A percentile compares a stretch with the other conserved stretches of the same genome.
Evolutionary conservation across 257 asterid species (phyloP).

Genomic region (Perilla frutescens): DNA sequence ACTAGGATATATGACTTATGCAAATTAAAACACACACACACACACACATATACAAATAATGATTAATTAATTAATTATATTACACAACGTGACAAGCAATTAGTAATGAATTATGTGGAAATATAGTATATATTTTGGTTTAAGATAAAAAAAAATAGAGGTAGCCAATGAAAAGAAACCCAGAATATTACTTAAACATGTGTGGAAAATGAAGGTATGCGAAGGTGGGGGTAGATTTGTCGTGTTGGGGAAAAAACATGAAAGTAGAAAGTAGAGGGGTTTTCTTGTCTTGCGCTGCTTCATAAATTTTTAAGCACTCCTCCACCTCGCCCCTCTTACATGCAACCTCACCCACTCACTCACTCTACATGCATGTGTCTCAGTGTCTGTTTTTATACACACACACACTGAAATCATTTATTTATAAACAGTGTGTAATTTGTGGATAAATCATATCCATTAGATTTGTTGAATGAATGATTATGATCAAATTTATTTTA

Average conservation of each 20-base stretch:
- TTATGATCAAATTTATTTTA: no score
- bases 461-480: no score
- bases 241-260: slow-evolving; percentile 22
- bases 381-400: no score
- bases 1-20: not conserved
- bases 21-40: not conserved
- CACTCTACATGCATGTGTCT: not conserved
- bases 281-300: slow-evolving; percentile 25
- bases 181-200: not conserved
- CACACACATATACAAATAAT: not conserved
- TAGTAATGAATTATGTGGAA: not conserved
- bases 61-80: not conserved
- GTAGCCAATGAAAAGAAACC: not conserved
- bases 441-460: no score
- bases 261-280: not conserved
- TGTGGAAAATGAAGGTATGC: not conserved
- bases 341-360: not conserved
- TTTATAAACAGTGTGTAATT: no score
- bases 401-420: no score
- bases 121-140: not conserved
- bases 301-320: not conserved
- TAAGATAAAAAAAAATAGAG: not conserved
- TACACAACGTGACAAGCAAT: slow-evolving; percentile 1
- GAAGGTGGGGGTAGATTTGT: slow-evolving; percentile 18
- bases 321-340: not conserved